These are phyloP conservation scores for Solanum stenotomum DNA, from an alignment of 257 asterid species.

Conservation along the genomic window DNA sequence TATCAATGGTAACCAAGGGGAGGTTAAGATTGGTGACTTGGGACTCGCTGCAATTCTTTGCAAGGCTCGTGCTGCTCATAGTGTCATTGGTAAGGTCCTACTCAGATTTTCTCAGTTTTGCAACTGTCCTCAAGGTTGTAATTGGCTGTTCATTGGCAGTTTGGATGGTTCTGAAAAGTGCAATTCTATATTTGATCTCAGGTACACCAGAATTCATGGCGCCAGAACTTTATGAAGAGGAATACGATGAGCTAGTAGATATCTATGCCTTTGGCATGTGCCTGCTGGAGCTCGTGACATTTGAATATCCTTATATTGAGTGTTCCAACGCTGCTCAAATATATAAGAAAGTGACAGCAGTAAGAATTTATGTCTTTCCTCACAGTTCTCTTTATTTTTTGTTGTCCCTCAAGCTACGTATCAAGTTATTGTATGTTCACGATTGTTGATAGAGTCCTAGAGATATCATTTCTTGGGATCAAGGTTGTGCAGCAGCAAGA, in stretches of 20 bases:
- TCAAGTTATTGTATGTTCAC: background rate
- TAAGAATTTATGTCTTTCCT: conserved; percentile 31
- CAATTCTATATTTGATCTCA: conserved; percentile 14
- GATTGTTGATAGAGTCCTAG: background rate
- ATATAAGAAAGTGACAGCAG: conserved; percentile 82
- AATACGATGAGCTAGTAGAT: conserved; percentile 89
- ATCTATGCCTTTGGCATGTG: conserved; percentile 97
- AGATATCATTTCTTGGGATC: background rate
- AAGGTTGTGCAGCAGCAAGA: background rate
- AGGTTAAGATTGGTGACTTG: conserved; percentile 88
- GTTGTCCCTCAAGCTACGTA: background rate
- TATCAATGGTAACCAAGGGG: conserved; percentile 95
- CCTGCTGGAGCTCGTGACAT: conserved; percentile 87
- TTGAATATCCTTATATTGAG: conserved; percentile 87
- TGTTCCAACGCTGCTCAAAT: conserved; percentile 94
- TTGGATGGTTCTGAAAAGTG: background rate
- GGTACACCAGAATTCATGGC: conserved; percentile 99
- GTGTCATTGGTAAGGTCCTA: conserved; percentile 70
- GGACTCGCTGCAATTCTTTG: conserved; percentile 88
- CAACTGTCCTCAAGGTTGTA: background rate
- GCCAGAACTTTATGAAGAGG: conserved; percentile 93
- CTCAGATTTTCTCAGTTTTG: background rate
- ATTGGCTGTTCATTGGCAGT: background rate
- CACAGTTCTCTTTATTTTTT: background rate
- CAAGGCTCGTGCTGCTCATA: conserved; percentile 89